A percentile compares a stretch with the other conserved stretches of the same genome.
phyloP scores from a whole-genome alignment of 257 asterid genomes.

The Nicotiana noctiflora region DNA sequence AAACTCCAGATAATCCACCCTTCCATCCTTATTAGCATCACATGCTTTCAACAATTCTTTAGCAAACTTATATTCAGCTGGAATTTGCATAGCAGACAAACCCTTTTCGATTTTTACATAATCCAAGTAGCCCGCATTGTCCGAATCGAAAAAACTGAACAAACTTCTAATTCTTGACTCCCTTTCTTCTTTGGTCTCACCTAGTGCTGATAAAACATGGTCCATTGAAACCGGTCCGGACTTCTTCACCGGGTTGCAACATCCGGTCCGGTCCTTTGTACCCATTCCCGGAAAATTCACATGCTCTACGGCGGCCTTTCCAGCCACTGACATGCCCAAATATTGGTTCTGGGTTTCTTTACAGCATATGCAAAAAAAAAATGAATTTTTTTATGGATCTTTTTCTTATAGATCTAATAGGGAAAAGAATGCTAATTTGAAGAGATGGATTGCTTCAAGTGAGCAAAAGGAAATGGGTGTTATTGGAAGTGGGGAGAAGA shows the following conservation, averaged over 20 bases:
- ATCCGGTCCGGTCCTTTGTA: constrained; percentile 45
- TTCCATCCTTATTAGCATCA: constrained; percentile 87
- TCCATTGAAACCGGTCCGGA: constrained; percentile 83
- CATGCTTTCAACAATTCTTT: constrained; percentile 81
- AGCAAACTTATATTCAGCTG: constrained; percentile 89
- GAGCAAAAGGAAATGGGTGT: background rate
- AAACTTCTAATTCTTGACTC: constrained; percentile 66
- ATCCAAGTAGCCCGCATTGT: constrained; percentile 71
- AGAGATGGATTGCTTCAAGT: background rate
- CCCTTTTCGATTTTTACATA: constrained; percentile 79
- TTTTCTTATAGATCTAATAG: background rate
- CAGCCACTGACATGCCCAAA: constrained; percentile 41
- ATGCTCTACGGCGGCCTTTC: constrained; percentile 26
- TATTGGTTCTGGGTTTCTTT: background rate
- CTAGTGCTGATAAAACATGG: constrained; percentile 76
- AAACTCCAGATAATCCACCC: constrained; percentile 94
- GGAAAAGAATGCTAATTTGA: background rate
- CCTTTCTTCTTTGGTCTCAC: constrained; percentile 82
- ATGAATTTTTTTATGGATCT: background rate
- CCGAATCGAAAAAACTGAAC: constrained; percentile 71
- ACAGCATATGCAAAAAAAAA: background rate
- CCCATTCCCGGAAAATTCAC: constrained; percentile 45
- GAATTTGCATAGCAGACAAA: constrained; percentile 84
- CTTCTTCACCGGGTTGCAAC: constrained; percentile 80
- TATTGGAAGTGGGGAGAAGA: background rate